phyloP scores from a whole-genome alignment of 306 rosid species.

The Mimosa pudica region DNA sequence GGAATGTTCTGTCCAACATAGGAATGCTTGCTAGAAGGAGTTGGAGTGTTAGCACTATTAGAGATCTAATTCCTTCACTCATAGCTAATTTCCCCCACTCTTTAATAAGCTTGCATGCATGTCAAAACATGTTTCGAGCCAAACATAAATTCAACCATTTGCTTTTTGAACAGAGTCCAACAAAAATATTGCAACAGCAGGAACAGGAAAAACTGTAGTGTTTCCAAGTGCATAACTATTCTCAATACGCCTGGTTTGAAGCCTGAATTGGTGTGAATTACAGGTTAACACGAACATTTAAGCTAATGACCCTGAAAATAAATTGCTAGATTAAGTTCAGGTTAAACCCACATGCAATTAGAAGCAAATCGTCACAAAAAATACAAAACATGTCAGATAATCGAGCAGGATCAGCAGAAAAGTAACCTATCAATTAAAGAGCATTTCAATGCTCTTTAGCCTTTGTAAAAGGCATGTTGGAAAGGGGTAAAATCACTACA shows the following conservation, averaged over 20 bases:
- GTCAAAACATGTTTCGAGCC: slow-evolving; percentile 6
- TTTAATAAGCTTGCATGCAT: not conserved
- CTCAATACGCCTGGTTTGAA: not conserved
- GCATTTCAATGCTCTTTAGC: not conserved
- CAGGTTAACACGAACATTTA: not conserved
- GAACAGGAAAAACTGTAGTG: slow-evolving; percentile 7
- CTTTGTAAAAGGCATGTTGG: slow-evolving; percentile 18
- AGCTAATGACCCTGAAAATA: not conserved
- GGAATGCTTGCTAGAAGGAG: slow-evolving; percentile 1
- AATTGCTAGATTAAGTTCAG: not conserved
- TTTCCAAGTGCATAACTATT: slow-evolving; percentile 5
- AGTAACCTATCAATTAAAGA: slow-evolving; percentile 11
- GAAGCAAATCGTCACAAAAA: slow-evolving; percentile 13
- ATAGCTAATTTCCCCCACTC: not conserved
- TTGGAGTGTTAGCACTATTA: not conserved
- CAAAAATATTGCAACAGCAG: slow-evolving; percentile 8
- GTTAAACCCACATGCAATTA: not conserved
- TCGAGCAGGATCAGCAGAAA: slow-evolving; percentile 28
- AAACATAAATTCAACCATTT: slow-evolving; percentile 3
- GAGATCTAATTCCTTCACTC: not conserved
- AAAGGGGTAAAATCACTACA: not conserved
- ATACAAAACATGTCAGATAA: slow-evolving; percentile 5
- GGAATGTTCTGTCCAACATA: not conserved
- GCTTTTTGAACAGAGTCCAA: not conserved
- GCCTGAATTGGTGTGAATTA: not conserved